Base-by-base conservation (phyloP, 768 basidiomycete species). In the Boletellus ananiceps region DNA sequence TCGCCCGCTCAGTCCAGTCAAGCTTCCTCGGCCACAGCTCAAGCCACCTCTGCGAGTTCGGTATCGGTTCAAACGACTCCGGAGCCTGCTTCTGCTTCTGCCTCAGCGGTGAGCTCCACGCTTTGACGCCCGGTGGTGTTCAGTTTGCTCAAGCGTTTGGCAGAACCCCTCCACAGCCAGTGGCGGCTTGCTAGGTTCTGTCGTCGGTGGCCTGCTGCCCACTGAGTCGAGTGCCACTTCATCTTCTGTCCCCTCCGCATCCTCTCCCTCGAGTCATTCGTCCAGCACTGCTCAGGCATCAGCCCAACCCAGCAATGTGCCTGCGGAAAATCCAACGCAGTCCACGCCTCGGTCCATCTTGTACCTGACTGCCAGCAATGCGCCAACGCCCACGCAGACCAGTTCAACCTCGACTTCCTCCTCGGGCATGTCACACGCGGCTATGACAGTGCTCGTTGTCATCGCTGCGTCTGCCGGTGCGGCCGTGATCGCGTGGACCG, bases 401-500 rank as follows among this genome's bases (percentile, higher is more conserved):
- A 45, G 49, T 36, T 45, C 61, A 13, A 41, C 63, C 14, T 47
- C 38, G 0, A 14, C 55, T 29, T 40, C 53, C 14, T 56, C 58
- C 31, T 71, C 79, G 5, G 68, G 80, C 47, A 62, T 75, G 51
- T 69, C 72, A 8, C 68, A 66, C 41, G 68, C 73, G 19, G 73
- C 74, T 1, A 55, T 77, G 46, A 88, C 83, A 15, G 74, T 81
- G 37, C 70, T 93, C 57, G 84, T 90, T 59, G 78, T 80, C 44
- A 73, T 88, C 44, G 91, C 80, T 4, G 75, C 84, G 6, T 81
- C 75, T 40, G 58, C 92, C 37, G 91, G 81, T 44, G 85, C 77
- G 27, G 62, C 85, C 44, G 77, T 78, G 49, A 81, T 92, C 57
- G 74, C 86, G 54, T 94, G 91, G 91, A 93, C 90, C 41, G 70